Evolutionary conservation across 805 yeast genomes (phyloP).

Genomic region (Kazachstania psychrophila): DNA sequence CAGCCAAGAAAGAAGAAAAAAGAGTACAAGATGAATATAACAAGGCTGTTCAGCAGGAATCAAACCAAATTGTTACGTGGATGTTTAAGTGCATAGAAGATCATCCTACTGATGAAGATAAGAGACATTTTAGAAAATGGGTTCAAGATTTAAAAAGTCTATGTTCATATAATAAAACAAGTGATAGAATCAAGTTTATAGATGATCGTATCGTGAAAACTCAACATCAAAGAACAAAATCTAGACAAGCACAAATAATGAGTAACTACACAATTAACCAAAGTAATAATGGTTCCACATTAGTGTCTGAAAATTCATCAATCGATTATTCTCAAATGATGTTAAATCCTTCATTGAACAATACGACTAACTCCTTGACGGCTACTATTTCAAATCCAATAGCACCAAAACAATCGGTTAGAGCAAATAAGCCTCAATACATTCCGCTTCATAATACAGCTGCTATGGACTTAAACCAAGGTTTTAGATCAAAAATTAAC

Average conservation of each 20-base stretch:
- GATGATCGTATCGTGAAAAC: conserved; percentile 29
- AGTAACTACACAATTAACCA: neutral
- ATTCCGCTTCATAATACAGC: conserved; percentile 18
- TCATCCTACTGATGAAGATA: conserved; percentile 36
- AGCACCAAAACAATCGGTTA: conserved; percentile 2
- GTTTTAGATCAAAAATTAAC: conserved; percentile 18
- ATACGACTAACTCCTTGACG: neutral
- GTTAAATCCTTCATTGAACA: neutral
- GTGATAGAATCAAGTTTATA: conserved; percentile 42
- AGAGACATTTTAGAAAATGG: conserved; percentile 44
- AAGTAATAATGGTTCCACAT: neutral
- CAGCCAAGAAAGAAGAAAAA: conserved; percentile 5
- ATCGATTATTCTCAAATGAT: neutral
- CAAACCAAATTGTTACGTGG: conserved; percentile 17
- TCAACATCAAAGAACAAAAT: conserved; percentile 6
- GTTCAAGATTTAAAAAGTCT: conserved; percentile 45
- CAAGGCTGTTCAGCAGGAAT: conserved; percentile 2
- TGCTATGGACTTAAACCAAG: conserved; percentile 3
- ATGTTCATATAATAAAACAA: conserved; percentile 37
- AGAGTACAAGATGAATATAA: conserved; percentile 4
- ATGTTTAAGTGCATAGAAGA: conserved; percentile 20
- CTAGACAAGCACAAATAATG: neutral
- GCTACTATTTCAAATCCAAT: neutral
- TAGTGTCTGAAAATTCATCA: conserved; percentile 1
- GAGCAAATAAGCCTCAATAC: conserved; percentile 20